Evolutionary conservation across 1,284 basidiomycete genomes (phyloP).

Genomic region (Trichosporon faecale): DNA sequence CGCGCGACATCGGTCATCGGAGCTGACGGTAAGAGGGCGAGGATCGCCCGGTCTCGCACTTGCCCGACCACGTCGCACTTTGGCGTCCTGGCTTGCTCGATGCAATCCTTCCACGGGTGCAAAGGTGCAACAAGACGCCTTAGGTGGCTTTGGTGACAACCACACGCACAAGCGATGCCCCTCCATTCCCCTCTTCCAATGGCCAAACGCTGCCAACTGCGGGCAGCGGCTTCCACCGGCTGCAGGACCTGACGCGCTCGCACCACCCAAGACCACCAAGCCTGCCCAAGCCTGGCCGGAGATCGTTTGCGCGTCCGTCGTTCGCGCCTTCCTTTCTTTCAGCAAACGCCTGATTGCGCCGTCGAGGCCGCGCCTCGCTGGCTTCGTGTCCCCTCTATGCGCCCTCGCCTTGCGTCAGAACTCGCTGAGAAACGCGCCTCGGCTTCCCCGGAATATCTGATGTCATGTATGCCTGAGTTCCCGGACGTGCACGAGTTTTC

Average conservation of each 20-base stretch:
- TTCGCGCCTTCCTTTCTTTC: neutral
- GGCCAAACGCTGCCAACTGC: neutral
- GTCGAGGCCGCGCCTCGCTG: neutral
- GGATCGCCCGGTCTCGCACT: neutral
- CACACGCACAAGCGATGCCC: neutral
- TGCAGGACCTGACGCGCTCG: neutral
- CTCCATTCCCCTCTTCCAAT: no score
- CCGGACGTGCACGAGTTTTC: neutral
- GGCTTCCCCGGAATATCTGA: neutral
- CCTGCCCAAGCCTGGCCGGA: neutral
- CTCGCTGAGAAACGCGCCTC: neutral
- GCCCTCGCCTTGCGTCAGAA: neutral
- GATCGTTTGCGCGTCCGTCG: neutral
- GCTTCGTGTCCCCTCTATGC: neutral
- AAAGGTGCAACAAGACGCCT: neutral
- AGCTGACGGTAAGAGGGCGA: neutral
- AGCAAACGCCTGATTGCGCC: neutral
- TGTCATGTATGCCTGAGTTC: neutral
- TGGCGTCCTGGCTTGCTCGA: neutral
- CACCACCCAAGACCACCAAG: neutral
- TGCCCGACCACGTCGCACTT: conserved; percentile 3
- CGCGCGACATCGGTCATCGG: neutral
- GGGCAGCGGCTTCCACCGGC: neutral
- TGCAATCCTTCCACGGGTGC: neutral
- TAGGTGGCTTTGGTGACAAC: neutral